Evolutionary conservation across 306 rosid species (phyloP), one percentile per base, ranked within the genome.

Genomic region (Heteromeles arbutifolia): DNA sequence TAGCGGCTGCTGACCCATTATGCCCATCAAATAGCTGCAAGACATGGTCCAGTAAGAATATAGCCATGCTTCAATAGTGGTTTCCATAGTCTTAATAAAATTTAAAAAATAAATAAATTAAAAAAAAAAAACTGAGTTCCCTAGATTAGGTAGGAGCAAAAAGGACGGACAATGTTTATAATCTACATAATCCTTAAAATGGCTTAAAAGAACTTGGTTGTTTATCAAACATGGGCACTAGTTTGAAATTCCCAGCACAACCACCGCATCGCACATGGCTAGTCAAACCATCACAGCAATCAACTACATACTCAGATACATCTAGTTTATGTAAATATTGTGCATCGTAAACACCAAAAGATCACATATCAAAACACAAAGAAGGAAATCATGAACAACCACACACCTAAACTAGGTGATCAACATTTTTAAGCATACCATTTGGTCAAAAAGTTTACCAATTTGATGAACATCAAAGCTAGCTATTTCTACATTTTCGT

Each of bases 21-120:
- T 96, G 99, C 81, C 99, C 99, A 75, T 96, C 99, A 87, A 92
- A 96, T 65, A 96, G 84, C 99, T 96, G 98, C 70, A 83, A 78
- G 75, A 87, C 77, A 64, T 19, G 43, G 19, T 62, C 77, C 72
- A 86, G 87, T 80, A 81, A 67, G 4, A 81, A 22, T n/a, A 73
- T 57, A 81, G 25, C 43, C 17, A 25, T 11, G 76, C 77, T 52
- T 74, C 53, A 74, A 29, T n/a, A 54, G 44, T 32, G 39, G 66
- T 31, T 50, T 52, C n/a, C 11, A 22, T 22, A 29, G 21, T 69
- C 28, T 62, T 28, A 8, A 15, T 15, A 52, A 67, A 66, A 65
- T 39, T 4, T 24, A 21, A 32, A 48, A n/a, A 25, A 50, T 3
- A 58, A 80, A 70, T 29, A 25, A n/a, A n/a, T n/a, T n/a, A n/a